A percentile compares a stretch with the other conserved stretches of the same genome.
phyloP scores from a whole-genome alignment of 768 basidiomycete species.

The Tricholoma sp. region DNA sequence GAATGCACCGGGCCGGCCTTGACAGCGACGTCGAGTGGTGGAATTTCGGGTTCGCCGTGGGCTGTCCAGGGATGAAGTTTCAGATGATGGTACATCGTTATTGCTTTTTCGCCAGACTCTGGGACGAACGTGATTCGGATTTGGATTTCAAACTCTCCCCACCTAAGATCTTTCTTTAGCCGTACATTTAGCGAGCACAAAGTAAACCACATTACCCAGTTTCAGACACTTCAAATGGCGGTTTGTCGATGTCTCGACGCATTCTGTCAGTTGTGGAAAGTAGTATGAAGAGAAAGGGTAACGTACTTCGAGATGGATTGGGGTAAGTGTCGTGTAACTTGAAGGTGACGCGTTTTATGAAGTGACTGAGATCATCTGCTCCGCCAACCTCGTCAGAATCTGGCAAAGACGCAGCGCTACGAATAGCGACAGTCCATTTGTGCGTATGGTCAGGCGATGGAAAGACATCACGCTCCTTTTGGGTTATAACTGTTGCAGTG shows the following conservation, averaged over 20 bases:
- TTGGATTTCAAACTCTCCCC: constrained; percentile 98
- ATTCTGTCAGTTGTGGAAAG: constrained; percentile 1
- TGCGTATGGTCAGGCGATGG: constrained; percentile 80
- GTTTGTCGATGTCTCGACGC: constrained; percentile 75
- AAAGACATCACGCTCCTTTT: constrained; percentile 59
- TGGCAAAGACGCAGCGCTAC: constrained; percentile 75
- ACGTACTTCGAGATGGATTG: constrained; percentile 83
- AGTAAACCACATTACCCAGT: constrained; percentile 62
- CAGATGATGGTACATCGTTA: constrained; percentile 86
- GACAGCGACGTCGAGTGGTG: constrained; percentile 60
- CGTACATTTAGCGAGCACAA: not conserved
- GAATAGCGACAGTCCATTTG: constrained; percentile 92
- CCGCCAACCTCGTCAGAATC: constrained; percentile 81
- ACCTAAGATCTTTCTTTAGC: constrained; percentile 37
- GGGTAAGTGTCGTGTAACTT: constrained; percentile 96
- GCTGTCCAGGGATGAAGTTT: constrained; percentile 89
- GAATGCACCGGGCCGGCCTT: constrained; percentile 81
- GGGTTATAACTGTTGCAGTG: constrained; percentile 72
- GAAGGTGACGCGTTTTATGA: constrained; percentile 95
- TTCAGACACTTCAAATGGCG: constrained; percentile 93
- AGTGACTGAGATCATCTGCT: constrained; percentile 84
- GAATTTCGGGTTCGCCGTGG: constrained; percentile 58
- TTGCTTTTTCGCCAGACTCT: constrained; percentile 88
- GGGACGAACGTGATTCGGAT: constrained; percentile 86
- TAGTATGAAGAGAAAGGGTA: constrained; percentile 1